These are phyloP conservation scores for Backusella tuberculispora DNA, from an alignment of 192 early-diverging fungal species.

Conservation along the genomic window DNA sequence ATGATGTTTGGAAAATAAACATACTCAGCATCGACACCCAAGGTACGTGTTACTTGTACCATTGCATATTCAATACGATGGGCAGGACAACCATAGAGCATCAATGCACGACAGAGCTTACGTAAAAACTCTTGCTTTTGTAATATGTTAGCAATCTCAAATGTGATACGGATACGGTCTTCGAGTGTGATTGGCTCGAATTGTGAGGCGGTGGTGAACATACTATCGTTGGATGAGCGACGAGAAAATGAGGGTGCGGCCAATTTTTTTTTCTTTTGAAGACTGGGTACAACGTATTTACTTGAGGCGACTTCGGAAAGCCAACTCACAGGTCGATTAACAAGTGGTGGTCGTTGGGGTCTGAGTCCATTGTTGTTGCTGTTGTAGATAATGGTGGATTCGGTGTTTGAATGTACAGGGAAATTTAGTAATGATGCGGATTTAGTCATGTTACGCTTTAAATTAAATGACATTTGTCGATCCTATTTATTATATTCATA, in stretches of 20 bases:
- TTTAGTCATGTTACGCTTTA: neutral
- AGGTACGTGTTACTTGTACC: slow-evolving; percentile 56
- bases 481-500: neutral
- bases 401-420: neutral
- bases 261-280: slow-evolving; percentile 24
- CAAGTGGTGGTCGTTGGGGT: neutral
- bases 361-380: neutral
- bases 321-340: slow-evolving; percentile 34
- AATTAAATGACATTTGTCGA: neutral
- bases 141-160: slow-evolving; percentile 68
- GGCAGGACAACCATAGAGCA: slow-evolving; percentile 73
- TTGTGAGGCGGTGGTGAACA: slow-evolving; percentile 35
- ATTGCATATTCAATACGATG: slow-evolving; percentile 71
- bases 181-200: slow-evolving; percentile 44
- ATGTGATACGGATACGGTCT: slow-evolving; percentile 52
- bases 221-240: slow-evolving; percentile 30
- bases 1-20: slow-evolving; percentile 72
- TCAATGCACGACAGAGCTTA: slow-evolving; percentile 62
- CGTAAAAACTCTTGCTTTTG: slow-evolving; percentile 68
- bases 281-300: slow-evolving; percentile 29
- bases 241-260: slow-evolving; percentile 25
- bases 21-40: slow-evolving; percentile 68
- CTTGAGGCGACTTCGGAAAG: slow-evolving; percentile 16
- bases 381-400: neutral
- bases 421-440: neutral